A percentile compares a stretch with the other conserved stretches of the same genome.
Conservation (phyloP, 1,284 basidiomycete genomes). For the Mycosarcoma maydis region DNA sequence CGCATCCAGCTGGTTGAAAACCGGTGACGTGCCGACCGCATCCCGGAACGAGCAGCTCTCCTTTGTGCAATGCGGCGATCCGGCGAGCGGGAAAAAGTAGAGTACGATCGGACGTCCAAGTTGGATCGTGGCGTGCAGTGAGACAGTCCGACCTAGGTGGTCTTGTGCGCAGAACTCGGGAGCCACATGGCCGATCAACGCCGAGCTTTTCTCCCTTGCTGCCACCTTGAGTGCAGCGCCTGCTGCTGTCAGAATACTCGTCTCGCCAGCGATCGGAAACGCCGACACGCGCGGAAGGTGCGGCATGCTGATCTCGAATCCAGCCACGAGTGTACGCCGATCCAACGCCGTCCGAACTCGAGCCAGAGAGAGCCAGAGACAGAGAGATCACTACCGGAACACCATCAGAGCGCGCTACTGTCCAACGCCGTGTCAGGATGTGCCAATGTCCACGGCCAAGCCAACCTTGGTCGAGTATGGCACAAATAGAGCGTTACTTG, state of each 20-base stretch:
- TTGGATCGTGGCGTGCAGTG: constrained; percentile 53
- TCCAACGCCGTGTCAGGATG: no score
- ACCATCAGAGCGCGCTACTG: not conserved
- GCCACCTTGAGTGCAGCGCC: constrained; percentile 42
- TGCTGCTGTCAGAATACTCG: constrained; percentile 36
- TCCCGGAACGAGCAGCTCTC: constrained; percentile 57
- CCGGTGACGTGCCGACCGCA: constrained; percentile 48
- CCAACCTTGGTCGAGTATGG: no score
- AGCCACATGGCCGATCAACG: constrained; percentile 50
- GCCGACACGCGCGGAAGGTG: constrained; percentile 42
- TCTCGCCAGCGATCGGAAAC: constrained; percentile 54
- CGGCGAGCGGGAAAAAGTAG: constrained; percentile 61
- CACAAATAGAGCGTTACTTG: no score
- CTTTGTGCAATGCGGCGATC: constrained; percentile 58
- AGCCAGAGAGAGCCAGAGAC: not conserved
- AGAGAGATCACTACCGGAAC: not conserved
- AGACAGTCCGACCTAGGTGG: constrained; percentile 48
- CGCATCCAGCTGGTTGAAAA: constrained; percentile 58
- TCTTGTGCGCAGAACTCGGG: constrained; percentile 57
- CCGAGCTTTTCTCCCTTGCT: constrained; percentile 37
- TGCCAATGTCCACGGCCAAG: no score
- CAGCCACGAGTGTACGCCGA: no score
- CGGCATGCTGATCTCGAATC: constrained; percentile 13
- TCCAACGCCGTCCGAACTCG: not conserved
- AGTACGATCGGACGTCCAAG: constrained; percentile 57